Evolutionary conservation across 1,284 basidiomycete species (phyloP).

Genomic region (Pascua guehoae): DNA sequence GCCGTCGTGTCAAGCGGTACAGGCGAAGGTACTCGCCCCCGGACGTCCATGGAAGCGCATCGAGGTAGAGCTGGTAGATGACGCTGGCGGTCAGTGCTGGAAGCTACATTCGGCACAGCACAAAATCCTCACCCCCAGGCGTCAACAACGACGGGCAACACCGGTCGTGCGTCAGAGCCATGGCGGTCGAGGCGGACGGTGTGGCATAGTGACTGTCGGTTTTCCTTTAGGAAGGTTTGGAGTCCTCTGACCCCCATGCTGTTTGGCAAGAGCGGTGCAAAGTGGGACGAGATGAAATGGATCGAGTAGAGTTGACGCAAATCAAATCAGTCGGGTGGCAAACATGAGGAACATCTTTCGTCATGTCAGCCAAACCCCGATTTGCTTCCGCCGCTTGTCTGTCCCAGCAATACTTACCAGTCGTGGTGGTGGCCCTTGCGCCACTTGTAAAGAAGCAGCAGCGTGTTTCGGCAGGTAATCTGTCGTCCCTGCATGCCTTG

Average conservation of each 20-base stretch:
- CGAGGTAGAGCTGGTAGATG: constrained; percentile 67
- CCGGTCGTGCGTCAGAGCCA: constrained; percentile 15
- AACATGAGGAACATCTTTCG: too few species aligned
- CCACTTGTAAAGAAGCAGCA: too few species aligned
- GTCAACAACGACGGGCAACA: constrained; percentile 64
- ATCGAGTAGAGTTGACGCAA: too few species aligned
- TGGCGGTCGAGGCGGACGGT: constrained; percentile 50
- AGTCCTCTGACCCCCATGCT: constrained; percentile 77
- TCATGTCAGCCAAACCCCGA: too few species aligned
- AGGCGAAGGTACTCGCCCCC: constrained; percentile 76
- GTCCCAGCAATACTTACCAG: too few species aligned
- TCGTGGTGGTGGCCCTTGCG: too few species aligned
- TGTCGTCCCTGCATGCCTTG: too few species aligned
- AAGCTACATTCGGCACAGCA: background rate
- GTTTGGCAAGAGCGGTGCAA: too few species aligned
- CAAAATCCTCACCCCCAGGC: constrained; percentile 74
- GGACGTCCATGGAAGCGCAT: constrained; percentile 72
- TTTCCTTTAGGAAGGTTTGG: constrained; percentile 71
- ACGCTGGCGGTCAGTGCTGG: constrained; percentile 55
- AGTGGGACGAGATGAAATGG: too few species aligned
- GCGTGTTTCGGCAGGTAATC: too few species aligned
- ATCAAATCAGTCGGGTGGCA: too few species aligned
- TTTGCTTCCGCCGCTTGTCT: too few species aligned
- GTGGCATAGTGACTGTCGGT: constrained; percentile 60
- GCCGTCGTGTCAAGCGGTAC: constrained; percentile 54